Evolutionary conservation across 2,329 filamentous ascomycete genomes (phyloP).

Genomic region (Pezicula neosporulosa): DNA sequence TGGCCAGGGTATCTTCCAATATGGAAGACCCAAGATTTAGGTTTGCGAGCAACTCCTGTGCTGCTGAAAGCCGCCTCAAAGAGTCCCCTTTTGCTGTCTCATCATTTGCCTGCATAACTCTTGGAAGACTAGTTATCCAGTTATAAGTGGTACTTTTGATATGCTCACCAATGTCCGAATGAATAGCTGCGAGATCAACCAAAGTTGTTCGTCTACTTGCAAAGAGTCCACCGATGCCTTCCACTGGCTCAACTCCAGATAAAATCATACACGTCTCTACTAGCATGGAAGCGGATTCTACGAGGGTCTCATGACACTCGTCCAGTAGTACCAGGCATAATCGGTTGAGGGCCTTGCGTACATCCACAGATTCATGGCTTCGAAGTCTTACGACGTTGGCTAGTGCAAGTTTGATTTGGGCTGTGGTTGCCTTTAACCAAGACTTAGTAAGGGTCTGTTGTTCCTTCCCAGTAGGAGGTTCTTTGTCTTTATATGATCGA

Average conservation of each 20-base stretch:
- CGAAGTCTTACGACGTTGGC: conserved; percentile 74
- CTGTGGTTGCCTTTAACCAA: conserved; percentile 79
- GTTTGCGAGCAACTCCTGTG: conserved; percentile 61
- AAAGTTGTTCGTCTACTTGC: conserved; percentile 42
- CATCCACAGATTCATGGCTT: conserved; percentile 64
- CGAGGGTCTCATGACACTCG: conserved; percentile 71
- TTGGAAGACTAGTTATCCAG: conserved; percentile 78
- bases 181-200: conserved; percentile 57
- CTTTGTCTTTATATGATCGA: conserved; percentile 31
- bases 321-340: conserved; percentile 75
- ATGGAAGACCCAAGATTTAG: conserved; percentile 62
- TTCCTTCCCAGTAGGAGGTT: conserved; percentile 29
- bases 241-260: conserved; percentile 45
- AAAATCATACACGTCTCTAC: conserved; percentile 80
- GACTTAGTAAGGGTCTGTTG: conserved; percentile 35
- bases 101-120: conserved; percentile 80
- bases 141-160: conserved; percentile 71
- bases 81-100: conserved; percentile 71
- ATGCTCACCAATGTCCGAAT: conserved; percentile 57
- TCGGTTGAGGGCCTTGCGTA: conserved; percentile 62
- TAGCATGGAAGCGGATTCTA: conserved; percentile 65
- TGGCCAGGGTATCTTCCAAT: conserved; percentile 63
- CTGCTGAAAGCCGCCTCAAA: conserved; percentile 73
- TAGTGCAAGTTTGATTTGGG: conserved; percentile 80
- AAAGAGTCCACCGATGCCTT: conserved; percentile 22